A percentile compares a stretch with the other conserved stretches of the same genome.
These are phyloP conservation scores for Kalaharituber pfeilii DNA, from an alignment of 2,329 filamentous ascomycete genomes.

Conservation along the genomic window DNA sequence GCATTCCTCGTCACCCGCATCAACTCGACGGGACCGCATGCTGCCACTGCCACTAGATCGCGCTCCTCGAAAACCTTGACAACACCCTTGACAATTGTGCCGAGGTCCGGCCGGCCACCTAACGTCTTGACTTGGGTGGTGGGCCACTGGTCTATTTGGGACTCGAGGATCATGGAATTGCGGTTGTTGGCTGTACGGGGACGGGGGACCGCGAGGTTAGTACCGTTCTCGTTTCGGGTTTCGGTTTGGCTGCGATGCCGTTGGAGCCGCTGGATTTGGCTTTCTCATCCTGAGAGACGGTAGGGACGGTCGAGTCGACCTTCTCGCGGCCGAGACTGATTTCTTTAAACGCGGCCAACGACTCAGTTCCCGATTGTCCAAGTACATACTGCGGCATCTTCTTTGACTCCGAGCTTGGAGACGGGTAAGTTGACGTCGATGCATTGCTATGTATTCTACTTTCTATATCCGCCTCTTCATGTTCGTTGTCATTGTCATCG, in stretches of 20 bases:
- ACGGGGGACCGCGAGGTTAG: no score
- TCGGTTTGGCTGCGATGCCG: background rate
- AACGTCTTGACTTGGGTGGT: constrained; percentile 9
- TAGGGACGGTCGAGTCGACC: no score
- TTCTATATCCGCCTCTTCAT: no score
- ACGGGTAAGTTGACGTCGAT: no score
- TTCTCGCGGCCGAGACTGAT: no score
- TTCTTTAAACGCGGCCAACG: no score
- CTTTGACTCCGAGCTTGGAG: no score
- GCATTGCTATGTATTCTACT: no score
- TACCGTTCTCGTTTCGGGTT: background rate
- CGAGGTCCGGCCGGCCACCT: constrained; percentile 17
- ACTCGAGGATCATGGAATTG: constrained; percentile 13
- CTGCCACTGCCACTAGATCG: constrained; percentile 27
- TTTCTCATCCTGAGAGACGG: no score
- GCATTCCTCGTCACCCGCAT: constrained; percentile 32
- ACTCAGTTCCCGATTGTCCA: no score
- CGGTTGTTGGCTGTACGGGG: no score
- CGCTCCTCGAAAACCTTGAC: constrained; percentile 13
- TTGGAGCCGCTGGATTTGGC: background rate
- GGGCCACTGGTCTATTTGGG: constrained; percentile 13
- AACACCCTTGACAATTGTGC: constrained; percentile 14
- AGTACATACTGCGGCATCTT: no score
- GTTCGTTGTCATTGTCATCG: background rate
- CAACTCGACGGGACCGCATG: constrained; percentile 33